Conservation (phyloP, 495 filamentous ascomycete species). For the Aspergillus campestris region DNA sequence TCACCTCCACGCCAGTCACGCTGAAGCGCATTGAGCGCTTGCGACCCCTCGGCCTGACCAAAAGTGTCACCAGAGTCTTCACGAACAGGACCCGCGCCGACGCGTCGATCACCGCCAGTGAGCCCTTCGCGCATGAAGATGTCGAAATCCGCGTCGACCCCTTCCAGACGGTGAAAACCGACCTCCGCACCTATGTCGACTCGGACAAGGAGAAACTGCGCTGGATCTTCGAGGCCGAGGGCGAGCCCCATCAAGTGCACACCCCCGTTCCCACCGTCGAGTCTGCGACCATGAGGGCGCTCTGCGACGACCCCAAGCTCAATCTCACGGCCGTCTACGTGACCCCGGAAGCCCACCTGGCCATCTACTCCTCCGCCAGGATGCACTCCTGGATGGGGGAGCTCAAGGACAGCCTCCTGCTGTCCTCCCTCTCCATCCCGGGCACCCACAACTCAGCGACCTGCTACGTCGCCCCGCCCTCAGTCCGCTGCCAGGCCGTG, state of each 20-base stretch:
- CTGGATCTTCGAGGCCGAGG: conserved; percentile 53
- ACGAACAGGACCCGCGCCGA: conserved; percentile 35
- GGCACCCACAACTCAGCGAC: conserved; percentile 95
- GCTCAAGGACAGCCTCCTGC: conserved; percentile 55
- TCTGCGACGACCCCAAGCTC: conserved; percentile 46
- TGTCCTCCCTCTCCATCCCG: conserved; percentile 82
- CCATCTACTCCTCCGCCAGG: conserved; percentile 65
- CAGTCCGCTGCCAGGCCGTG: conserved; percentile 88
- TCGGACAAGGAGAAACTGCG: conserved; percentile 48
- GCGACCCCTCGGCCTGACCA: conserved; percentile 39
- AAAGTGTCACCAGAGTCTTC: conserved; percentile 43
- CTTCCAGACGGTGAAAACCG: conserved; percentile 48
- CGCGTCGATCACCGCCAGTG: conserved; percentile 31
- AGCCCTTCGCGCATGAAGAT: conserved; percentile 47
- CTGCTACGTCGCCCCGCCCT: conserved; percentile 72
- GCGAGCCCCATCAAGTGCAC: conserved; percentile 54
- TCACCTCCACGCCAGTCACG: conserved; percentile 64
- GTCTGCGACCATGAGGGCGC: conserved; percentile 46
- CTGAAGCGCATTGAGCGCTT: conserved; percentile 72
- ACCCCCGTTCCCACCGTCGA: conserved; percentile 46
- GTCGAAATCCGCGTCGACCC: conserved; percentile 49
- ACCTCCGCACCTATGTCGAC: conserved; percentile 38
- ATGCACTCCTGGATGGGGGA: conserved; percentile 75
- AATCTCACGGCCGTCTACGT: conserved; percentile 70
- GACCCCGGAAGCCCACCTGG: conserved; percentile 52